Evolutionary conservation across 2,329 filamentous ascomycete genomes (phyloP), one percentile per base, ranked within the genome.

Genomic region (Daldinia sp.): DNA sequence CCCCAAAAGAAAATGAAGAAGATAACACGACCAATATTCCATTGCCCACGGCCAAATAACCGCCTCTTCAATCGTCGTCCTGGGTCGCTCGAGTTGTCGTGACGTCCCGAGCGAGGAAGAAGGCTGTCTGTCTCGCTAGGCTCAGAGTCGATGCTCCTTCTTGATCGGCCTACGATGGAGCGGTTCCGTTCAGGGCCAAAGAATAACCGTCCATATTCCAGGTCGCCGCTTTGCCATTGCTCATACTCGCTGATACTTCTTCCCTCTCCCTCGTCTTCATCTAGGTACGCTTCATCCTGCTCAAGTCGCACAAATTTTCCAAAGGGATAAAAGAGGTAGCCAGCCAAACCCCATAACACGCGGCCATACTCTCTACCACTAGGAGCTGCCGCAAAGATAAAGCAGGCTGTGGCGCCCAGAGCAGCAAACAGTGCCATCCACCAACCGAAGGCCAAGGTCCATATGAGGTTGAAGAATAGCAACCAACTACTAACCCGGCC

Each of bases 221-320:
- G 87, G 77, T 99, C 96, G 57, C 96, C 96, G 77, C 90, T 98
- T 82, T 99, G 96, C 96, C 96, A 99, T 81, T 97, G 94, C 80
- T 99, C 96, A 78, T 99, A 99, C 82, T 99, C 96, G 75, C 93
- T 97, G 77, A 99, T 98, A 82, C 94, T 98, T 77, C 96, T 90
- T 20, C 96, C 96, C 81, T 99, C 96, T 44, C 95, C 94, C 76
- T 96, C 90, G 76, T 99, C 96, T 81, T 99, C 96, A 68, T 98
- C 92, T 54, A 93, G 85, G 78, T 99, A 99, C 48, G 92, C 92
- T 77, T 98, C 96, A 74, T 99, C 96, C 79, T 95, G 93, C 78
- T 97, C 91, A 41, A 99, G 87, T 53, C 94, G 92, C 69, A 99
- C 93, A 79, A 97, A 98, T 76, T 97, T 97, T 72, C 96, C 96